A percentile compares a stretch with the other conserved stretches of the same genome.
Evolutionary conservation across 2,329 filamentous ascomycete species (phyloP).

Genomic region (Alternaria infectoria): DNA sequence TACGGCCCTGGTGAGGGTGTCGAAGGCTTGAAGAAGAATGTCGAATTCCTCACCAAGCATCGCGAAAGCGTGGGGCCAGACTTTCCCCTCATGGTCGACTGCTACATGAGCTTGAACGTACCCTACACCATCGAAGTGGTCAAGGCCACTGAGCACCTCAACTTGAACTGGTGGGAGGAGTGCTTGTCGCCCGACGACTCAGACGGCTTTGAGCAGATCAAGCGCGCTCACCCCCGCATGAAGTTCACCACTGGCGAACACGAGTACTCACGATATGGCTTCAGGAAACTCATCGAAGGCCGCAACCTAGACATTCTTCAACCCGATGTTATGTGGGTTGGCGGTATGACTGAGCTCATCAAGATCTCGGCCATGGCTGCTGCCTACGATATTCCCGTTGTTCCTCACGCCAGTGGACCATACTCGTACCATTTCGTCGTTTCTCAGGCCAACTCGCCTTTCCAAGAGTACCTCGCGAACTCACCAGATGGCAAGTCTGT

Average conservation of each 20-base stretch:
- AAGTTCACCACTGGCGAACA: constrained; percentile 98
- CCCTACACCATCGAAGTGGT: constrained; percentile 91
- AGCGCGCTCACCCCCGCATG: constrained; percentile 84
- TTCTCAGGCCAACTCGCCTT: constrained; percentile 89
- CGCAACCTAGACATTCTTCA: constrained; percentile 94
- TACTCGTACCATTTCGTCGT: constrained; percentile 98
- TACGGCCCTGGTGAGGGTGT: constrained; percentile 89
- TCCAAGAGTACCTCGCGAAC: constrained; percentile 96
- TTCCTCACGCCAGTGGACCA: constrained; percentile 91
- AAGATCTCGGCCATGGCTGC: constrained; percentile 88
- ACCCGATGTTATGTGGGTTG: constrained; percentile 97
- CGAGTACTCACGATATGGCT: constrained; percentile 92
- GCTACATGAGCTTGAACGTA: constrained; percentile 95
- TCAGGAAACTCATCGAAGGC: constrained; percentile 90
- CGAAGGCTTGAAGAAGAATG: constrained; percentile 82
- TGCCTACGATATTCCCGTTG: constrained; percentile 92
- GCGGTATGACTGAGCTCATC: constrained; percentile 88
- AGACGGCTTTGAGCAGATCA: constrained; percentile 87
- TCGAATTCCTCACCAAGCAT: constrained; percentile 86
- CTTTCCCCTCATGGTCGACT: constrained; percentile 93
- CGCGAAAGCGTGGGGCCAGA: constrained; percentile 84
- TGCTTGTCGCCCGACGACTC: constrained; percentile 90
- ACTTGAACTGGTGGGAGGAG: constrained; percentile 98
- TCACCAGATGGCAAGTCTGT: constrained; percentile 90
- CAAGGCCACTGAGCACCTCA: constrained; percentile 79